Evolutionary conservation across 2,329 filamentous ascomycete species (phyloP), one percentile per base, ranked within the genome.

Genomic region (Sarocladium strictum): DNA sequence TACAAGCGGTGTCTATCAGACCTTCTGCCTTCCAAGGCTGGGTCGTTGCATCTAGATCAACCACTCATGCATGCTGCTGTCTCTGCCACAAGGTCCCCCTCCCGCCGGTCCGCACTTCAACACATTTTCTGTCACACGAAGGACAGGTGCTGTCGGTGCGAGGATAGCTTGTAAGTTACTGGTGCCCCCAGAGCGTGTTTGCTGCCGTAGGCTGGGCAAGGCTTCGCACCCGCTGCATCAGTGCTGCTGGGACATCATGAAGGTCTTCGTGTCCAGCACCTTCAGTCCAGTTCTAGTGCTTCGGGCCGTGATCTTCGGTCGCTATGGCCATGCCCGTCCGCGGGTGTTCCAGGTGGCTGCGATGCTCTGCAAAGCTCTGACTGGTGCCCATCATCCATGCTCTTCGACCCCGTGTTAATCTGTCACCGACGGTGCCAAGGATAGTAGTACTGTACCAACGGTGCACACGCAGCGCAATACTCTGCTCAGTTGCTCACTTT

Each of bases 401-500:
- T 23, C 26, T 7, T 51, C 29, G n/a, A 33, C 26, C 47, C 47
- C 47, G 47, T 51, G 47, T 51, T 35, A 51, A 51, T 51, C 29
- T 51, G 5, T 35, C 24, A 19, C 26, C 26, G 47, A 51, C 47
- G 47, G 3, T 23, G 47, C 47, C 47, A 51, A 35, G 26, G 47
- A n/a, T n/a, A n/a, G n/a, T n/a, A n/a, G n/a, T n/a, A 15, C 29
- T 51, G n/a, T n/a, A 21, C 27, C 27, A 51, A 32, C 47, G 21
- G 23, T 51, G 27, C 15, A 40, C 5, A 3, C 27, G 21, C n/a
- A 21, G 27, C 23, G 26, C 21, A 49, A 43, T 43, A 19, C 17
- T 19, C 35, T 32, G 29, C 29, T 32, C 29, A 32, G 35, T 9
- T 9, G 21, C 10, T 23, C 40, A 43, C 17, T 24, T 17, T 43